Percentiles rank a stretch among this genome's conserved stretches.
Evolutionary conservation across 768 basidiomycete genomes (phyloP).

Genomic region (Hemileccinum rubropunctum): DNA sequence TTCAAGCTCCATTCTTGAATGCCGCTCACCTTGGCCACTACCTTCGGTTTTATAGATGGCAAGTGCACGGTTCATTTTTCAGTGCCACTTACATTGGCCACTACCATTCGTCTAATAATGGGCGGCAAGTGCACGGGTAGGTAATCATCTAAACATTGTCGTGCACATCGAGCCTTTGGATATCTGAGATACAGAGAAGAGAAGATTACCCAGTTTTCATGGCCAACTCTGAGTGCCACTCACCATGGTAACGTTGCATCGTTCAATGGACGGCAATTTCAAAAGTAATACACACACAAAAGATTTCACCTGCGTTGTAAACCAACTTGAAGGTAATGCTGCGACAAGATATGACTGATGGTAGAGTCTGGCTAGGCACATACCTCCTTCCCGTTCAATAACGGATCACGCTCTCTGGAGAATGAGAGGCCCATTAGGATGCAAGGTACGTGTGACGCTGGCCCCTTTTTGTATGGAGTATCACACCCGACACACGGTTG

Average conservation of each 20-base stretch:
- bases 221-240: not conserved
- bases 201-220: not conserved
- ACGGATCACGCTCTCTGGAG: no score
- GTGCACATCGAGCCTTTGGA: no score
- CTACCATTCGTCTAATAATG: not conserved
- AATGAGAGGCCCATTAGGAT: no score
- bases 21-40: not conserved
- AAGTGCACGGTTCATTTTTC: not conserved
- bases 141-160: no score
- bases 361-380: no score
- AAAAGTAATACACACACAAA: no score
- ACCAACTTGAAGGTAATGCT: not conserved
- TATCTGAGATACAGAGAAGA: not conserved
- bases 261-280: not conserved
- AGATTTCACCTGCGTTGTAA: not conserved
- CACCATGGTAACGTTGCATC: not conserved
- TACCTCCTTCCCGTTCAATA: no score
- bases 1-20: not conserved
- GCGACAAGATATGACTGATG: not conserved
- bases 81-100: not conserved
- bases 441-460: no score
- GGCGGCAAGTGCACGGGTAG: not conserved
- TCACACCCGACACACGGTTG: no score
- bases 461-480: no score
- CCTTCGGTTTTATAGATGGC: not conserved